Base-by-base conservation (phyloP, 192 early-diverging fungal species). In the Hyaloraphidium curvatum region DNA sequence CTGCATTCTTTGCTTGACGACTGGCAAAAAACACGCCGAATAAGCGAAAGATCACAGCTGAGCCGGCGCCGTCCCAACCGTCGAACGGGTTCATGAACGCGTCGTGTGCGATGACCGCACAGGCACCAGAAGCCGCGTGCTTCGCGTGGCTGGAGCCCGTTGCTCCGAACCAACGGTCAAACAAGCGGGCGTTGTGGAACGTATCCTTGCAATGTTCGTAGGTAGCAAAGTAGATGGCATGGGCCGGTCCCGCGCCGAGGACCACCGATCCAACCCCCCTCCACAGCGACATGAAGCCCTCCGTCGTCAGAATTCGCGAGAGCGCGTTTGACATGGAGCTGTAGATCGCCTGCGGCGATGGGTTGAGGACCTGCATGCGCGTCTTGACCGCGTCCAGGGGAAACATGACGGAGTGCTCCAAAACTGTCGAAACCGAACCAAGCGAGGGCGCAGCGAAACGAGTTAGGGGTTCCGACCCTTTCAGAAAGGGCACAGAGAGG, bases 21-120 rank as follows among this genome's bases (percentile, higher is more conserved):
- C 71, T 80, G 55, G 21, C 5, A 25, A 25, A 11, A n/a, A n/a
- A n/a, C n/a, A n/a, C n/a, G n/a, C n/a, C n/a, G n/a, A n/a, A n/a
- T n/a, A n/a, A n/a, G n/a, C n/a, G 21, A 37, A 43, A 39, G 25
- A 41, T 40, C 30, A 50, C 40, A 4, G 16, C 17, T 29, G 14
- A 17, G 31, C 17, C 3, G 21, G 33, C 30, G 22, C 5, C 39
- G 29, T 22, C 53, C 67, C 40, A 58, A 79, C 78, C 91, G 65
- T 97, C 93, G 68, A 97, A 97, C 11, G 93, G 93, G 59, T 87
- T 97, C 83, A 91, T 87, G 39, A 97, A 65, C 2, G 83, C 79
- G 55, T 97, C 93, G 67, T 80, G 78, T 5, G 81, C 68, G 22
- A 90, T 66, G 2, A 90, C 93, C 3, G 92, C 92, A 61, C 75